Base-by-base conservation (phyloP, 768 basidiomycete genomes). In the Mycena indigotica region DNA sequence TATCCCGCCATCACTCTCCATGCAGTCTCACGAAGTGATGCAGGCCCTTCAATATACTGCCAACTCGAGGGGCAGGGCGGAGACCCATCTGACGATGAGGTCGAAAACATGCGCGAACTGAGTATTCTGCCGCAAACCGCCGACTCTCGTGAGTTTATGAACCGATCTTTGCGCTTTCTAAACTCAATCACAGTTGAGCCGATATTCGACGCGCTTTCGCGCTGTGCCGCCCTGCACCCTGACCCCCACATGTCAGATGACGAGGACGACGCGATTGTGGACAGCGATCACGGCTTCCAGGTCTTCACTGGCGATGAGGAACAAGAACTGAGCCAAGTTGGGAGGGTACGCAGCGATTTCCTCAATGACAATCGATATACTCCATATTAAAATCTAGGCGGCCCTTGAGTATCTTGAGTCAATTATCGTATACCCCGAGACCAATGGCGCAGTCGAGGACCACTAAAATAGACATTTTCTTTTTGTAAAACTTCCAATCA, bases 51-150 rank as follows among this genome's bases (percentile, higher is more conserved):
- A 5, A 82, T 98, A 68, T 98, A 98, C 72, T 97, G 95, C 69
- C 97, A 99, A 65, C 82, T 98, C 12, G 95, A 97, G 65, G 93
- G 93, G n/a, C n/a, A n/a, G n/a, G n/a, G n/a, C n/a, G n/a, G n/a
- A n/a, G n/a, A n/a, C n/a, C n/a, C n/a, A n/a, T 61, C 71, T 38
- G 53, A 57, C 19, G 75, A 78, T 25, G 75, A 72, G 51, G 69
- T 73, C 45, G 65, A 67, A 6, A 79, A 83, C 6, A 87, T 95
- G 84, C 80, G 90, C 52, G 96, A 98, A 67, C 77, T 99, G 53
- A 82, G 72, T 64, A 88, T 99, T 65, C 76, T 87, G 15, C 91
- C 95, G 2, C 73, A 80, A 62, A 74, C 81, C 38, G 62, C 80
- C 2, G 68, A 73, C 8, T 79, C 85, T 10, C 73, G 95, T 95